phyloP scores from a whole-genome alignment of 2,329 filamentous ascomycete genomes.

The Balansia obtecta region DNA sequence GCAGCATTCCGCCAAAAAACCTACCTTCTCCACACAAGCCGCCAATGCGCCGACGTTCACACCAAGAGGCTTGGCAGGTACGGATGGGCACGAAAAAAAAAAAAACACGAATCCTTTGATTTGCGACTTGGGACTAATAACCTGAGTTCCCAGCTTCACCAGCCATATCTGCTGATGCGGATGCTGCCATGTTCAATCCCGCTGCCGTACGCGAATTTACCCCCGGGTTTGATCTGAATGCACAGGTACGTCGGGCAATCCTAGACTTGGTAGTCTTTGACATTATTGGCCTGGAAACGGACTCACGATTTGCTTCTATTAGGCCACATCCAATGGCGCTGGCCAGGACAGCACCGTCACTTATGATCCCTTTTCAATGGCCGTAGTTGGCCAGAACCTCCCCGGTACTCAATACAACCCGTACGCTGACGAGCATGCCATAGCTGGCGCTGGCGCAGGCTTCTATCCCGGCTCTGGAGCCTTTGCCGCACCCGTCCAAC shows the following conservation, averaged over 20 bases:
- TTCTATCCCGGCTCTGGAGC: constrained; percentile 53
- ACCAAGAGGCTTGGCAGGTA: constrained; percentile 46
- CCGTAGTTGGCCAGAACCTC: constrained; percentile 38
- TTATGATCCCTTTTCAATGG: constrained; percentile 55
- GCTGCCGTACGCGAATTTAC: constrained; percentile 47
- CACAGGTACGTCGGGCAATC: constrained; percentile 24
- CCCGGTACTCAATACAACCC: constrained; percentile 52
- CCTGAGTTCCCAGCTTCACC: constrained; percentile 15
- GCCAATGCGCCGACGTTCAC: constrained; percentile 83
- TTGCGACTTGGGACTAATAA: background rate
- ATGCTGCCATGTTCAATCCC: constrained; percentile 40
- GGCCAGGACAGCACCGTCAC: constrained; percentile 28
- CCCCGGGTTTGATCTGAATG: constrained; percentile 41
- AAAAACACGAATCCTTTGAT: background rate
- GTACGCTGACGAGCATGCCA: constrained; percentile 60
- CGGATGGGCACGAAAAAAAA: constrained; percentile 4
- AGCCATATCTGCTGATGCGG: constrained; percentile 28
- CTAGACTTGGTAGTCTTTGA: background rate
- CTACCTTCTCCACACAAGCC: constrained; percentile 76
- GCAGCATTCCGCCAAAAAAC: constrained; percentile 44
- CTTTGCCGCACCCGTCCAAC: constrained; percentile 44
- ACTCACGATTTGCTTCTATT: background rate
- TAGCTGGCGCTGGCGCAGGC: constrained; percentile 43
- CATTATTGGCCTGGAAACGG: background rate
- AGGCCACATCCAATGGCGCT: constrained; percentile 34